A percentile compares a stretch with the other conserved stretches of the same genome.
These are phyloP conservation scores for Lepidopterella palustris DNA, from an alignment of 495 filamentous ascomycete genomes.

Conservation along the genomic window DNA sequence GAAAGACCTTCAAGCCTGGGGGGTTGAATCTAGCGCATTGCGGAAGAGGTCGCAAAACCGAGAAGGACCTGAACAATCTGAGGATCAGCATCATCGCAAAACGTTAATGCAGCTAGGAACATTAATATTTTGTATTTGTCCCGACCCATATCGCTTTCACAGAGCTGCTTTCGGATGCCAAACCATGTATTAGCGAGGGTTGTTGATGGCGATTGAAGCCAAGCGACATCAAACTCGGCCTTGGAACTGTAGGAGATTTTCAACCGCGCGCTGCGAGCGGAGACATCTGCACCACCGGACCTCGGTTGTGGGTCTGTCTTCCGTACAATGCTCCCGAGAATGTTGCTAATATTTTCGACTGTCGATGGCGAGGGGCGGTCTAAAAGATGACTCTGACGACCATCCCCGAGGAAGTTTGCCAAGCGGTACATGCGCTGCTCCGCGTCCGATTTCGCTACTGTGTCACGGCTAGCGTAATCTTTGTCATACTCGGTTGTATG, in stretches of 20 bases:
- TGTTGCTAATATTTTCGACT: no score
- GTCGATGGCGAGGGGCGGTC: no score
- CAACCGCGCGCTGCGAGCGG: no score
- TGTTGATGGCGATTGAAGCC: not conserved
- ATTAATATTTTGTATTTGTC: not conserved
- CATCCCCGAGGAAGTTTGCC: no score
- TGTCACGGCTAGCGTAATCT: not conserved
- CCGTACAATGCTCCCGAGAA: no score
- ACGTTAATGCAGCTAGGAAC: not conserved
- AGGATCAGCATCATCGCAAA: not conserved
- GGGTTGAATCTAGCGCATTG: no score
- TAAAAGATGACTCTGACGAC: no score
- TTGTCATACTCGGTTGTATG: not conserved
- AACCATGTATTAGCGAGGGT: not conserved
- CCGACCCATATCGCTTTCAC: not conserved
- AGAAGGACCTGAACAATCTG: not conserved
- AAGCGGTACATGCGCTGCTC: no score
- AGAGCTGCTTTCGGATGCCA: not conserved
- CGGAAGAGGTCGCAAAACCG: not conserved
- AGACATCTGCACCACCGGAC: no score
- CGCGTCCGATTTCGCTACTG: not conserved
- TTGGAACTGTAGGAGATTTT: no score
- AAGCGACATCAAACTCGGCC: not conserved
- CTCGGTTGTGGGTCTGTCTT: no score
- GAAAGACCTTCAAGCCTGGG: no score